These are phyloP conservation scores for Lepidium africanum DNA, from an alignment of 345 rosid species.

Conservation along the genomic window DNA sequence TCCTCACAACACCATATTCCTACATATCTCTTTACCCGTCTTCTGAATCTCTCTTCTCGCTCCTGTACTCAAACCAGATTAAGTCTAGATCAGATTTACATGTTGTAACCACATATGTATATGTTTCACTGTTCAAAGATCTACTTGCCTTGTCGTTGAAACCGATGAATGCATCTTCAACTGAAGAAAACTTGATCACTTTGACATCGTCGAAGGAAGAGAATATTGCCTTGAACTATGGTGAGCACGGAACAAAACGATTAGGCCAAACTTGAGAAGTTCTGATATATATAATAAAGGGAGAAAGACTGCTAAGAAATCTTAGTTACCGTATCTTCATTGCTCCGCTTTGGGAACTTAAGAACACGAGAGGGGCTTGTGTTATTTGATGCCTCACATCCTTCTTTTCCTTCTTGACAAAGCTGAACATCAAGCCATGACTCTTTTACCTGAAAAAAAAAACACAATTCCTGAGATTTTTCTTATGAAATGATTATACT, in stretches of 20 bases:
- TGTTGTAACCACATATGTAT: neutral
- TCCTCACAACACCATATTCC: constrained; percentile 97
- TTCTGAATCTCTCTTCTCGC: constrained; percentile 67
- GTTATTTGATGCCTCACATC: constrained; percentile 48
- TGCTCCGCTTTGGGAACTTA: constrained; percentile 72
- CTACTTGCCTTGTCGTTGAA: constrained; percentile 68
- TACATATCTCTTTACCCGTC: constrained; percentile 62
- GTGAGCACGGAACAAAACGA: neutral
- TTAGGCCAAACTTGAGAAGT: neutral
- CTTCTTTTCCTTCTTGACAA: constrained; percentile 63
- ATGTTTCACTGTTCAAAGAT: neutral
- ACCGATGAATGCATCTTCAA: constrained; percentile 78
- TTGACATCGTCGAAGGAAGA: constrained; percentile 66
- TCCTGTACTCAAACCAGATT: constrained; percentile 34
- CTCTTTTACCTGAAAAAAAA: constrained; percentile 64
- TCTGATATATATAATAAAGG: neutral
- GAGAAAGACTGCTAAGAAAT: constrained; percentile 1
- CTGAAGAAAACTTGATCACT: constrained; percentile 78
- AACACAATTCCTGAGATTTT: neutral
- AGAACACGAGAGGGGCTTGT: constrained; percentile 44
- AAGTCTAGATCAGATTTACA: neutral
- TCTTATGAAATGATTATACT: neutral
- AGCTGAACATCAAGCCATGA: constrained; percentile 90
- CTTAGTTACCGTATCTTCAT: constrained; percentile 65
- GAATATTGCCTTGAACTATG: constrained; percentile 65